These are phyloP conservation scores for Aschersonia sp. DNA, from an alignment of 2,329 filamentous ascomycete genomes.

Conservation along the genomic window DNA sequence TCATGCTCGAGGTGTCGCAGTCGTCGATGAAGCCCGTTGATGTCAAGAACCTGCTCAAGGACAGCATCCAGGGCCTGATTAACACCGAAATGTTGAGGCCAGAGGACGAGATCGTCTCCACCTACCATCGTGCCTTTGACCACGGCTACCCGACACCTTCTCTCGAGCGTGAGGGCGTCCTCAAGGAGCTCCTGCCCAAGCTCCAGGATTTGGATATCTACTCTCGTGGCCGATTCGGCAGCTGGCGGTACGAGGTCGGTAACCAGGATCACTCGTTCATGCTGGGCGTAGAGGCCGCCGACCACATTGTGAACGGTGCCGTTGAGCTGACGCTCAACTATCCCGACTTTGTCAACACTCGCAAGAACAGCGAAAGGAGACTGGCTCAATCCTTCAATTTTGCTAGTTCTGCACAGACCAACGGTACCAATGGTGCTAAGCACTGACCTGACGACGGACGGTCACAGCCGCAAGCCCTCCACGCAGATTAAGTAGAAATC, in stretches of 20 bases:
- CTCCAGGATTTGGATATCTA: slow-evolving; percentile 84
- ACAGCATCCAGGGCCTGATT: slow-evolving; percentile 90
- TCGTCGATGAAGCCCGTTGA: slow-evolving; percentile 92
- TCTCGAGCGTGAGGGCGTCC: slow-evolving; percentile 86
- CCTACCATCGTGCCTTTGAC: slow-evolving; percentile 95
- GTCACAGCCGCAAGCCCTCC: slow-evolving; percentile 18
- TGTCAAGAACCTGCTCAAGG: slow-evolving; percentile 66
- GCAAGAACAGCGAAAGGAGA: slow-evolving; percentile 40
- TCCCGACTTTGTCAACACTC: slow-evolving; percentile 84
- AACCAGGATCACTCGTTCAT: slow-evolving; percentile 98
- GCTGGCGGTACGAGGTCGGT: slow-evolving; percentile 92
- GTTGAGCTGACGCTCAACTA: slow-evolving; percentile 92
- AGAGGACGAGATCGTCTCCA: slow-evolving; percentile 88
- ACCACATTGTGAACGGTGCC: slow-evolving; percentile 77
- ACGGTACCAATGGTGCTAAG: slow-evolving; percentile 8
- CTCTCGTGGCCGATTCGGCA: slow-evolving; percentile 92
- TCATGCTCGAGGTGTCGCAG: slow-evolving; percentile 98
- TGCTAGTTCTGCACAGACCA: slow-evolving; percentile 17
- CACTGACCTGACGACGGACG: slow-evolving; percentile 1
- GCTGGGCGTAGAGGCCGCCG: slow-evolving; percentile 85
- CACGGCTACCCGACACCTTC: slow-evolving; percentile 95
- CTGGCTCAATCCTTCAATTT: slow-evolving; percentile 30
- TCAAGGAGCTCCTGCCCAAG: slow-evolving; percentile 84
- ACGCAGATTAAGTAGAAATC: slow-evolving; percentile 9
- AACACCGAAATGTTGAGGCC: slow-evolving; percentile 95